Evolutionary conservation across 192 early-diverging fungal genomes (phyloP), one percentile per base, ranked within the genome.

Genomic region (Coemansia guatemalensis): DNA sequence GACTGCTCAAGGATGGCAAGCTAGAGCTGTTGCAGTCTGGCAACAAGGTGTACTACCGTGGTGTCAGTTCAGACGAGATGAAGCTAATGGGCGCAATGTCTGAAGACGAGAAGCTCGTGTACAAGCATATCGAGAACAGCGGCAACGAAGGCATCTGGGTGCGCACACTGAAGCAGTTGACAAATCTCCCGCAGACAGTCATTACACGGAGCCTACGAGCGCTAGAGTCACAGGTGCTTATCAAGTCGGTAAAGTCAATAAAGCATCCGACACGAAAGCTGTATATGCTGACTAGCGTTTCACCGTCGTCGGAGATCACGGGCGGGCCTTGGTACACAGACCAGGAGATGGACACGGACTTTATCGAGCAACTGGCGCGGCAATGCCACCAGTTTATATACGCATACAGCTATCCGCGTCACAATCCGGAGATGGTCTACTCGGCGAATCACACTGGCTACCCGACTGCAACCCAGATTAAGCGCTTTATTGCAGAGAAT

Each of bases 271-370:
- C 90, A 8, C 87, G 88, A 56, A 96, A 95, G 57, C 81, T 93
- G 21, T 96, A 95, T 63, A 95, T 98, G 91, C 82, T 97, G 9
- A 88, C 82, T 61, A 87, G 94, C 49, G 53, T 95, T 21, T 84
- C 85, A 5, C 94, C 95, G 5, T 93, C 91, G 6, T 83, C 83
- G 21, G 95, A 96, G 52, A 82, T 97, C 24, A 95, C 95, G 14
- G 95, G 95, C 62, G 93, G 95, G 9, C 85, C 90, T 8, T 98
- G 91, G 90, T 98, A 92, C 70, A 93, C 91, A 6, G 93, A 95
- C 81, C 88, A 94, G 56, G 92, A 93, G 63, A 78, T 97, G 66
- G 95, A 96, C 82, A 85, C 84, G 5, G 89, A 93, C 23, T 98
- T 97, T 69, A 94, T 97, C 58, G 88, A 95, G 32, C 85, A 84